Percentiles rank a stretch among this genome's conserved stretches.
Evolutionary conservation across 1,284 basidiomycete species (phyloP).

Genomic region (Heterobasidion irregulare): DNA sequence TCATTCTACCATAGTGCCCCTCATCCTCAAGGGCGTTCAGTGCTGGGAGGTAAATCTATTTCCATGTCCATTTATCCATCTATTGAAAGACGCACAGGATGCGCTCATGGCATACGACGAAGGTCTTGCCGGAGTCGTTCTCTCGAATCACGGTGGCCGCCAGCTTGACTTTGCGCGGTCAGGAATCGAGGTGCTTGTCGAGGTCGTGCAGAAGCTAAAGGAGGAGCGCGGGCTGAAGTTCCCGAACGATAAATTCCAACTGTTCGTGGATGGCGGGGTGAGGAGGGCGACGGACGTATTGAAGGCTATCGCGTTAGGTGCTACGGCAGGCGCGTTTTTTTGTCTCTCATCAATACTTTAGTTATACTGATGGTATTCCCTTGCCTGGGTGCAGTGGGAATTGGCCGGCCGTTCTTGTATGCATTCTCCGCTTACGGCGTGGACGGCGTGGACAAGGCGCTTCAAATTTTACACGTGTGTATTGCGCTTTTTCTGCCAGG

Average conservation of each 20-base stretch:
- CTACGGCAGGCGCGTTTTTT: constrained; percentile 62
- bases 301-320: constrained; percentile 89
- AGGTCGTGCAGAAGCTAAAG: constrained; percentile 75
- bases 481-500: background rate
- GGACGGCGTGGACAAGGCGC: constrained; percentile 71
- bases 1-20: constrained; percentile 55
- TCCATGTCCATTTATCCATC: background rate
- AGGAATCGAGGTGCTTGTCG: constrained; percentile 84
- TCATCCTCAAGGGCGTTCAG: constrained; percentile 91
- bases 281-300: constrained; percentile 87
- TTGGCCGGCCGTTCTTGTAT: constrained; percentile 83
- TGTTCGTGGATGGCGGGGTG: constrained; percentile 92
- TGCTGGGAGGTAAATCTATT: constrained; percentile 66
- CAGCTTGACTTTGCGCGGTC: constrained; percentile 90
- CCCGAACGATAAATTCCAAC: constrained; percentile 71
- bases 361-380: background rate
- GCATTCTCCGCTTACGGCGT: constrained; percentile 85
- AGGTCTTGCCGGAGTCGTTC: constrained; percentile 78
- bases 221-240: constrained; percentile 40
- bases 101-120: constrained; percentile 82
- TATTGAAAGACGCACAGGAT: constrained; percentile 38
- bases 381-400: constrained; percentile 38
- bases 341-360: background rate
- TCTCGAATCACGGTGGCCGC: constrained; percentile 89
- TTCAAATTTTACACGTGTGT: constrained; percentile 71